Evolutionary conservation across 441 rosid species (phyloP), one percentile per base, ranked within the genome.

Genomic region (Omphalea diandra): DNA sequence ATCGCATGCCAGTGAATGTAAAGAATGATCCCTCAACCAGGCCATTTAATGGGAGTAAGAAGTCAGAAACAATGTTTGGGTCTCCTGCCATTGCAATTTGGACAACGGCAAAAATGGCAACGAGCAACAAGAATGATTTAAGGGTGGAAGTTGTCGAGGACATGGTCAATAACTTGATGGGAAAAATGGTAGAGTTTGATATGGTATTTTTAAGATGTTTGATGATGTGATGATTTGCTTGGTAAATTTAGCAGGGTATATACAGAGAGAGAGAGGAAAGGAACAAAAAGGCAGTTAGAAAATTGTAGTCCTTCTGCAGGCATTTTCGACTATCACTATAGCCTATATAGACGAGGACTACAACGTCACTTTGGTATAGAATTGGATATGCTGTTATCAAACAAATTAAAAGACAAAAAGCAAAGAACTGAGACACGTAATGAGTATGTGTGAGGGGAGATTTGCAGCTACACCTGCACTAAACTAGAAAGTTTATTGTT

Each of bases 11-110:
- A n/a, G n/a, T n/a, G n/a, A n/a, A n/a, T n/a, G n/a, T n/a, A n/a
- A n/a, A n/a, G n/a, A n/a, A n/a, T n/a, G n/a, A n/a, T n/a, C n/a
- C n/a, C n/a, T n/a, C n/a, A n/a, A n/a, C n/a, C n/a, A n/a, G n/a
- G n/a, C n/a, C 5, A 15, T 66, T 60, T 49, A 53, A 4, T 9
- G 83, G 81, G 8, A 65, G 5, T 41, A 73, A 0, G 26, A 77
- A 82, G 29, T 80, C 83, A 8, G 80, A 24, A 67, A 41, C 20
- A 54, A 77, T 77, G 26, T 80, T 76, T 0, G 79, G 54, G 26
- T 83, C 86, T 22, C 78, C 78, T 0, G 77, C 80, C 11, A 40
- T 14, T 31, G 72, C 68, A 36, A 69, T 26, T 59, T 18, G 67
- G 72, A 65, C 4, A 5, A 63, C 12, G 47, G 73, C 63, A n/a